These are phyloP conservation scores for Marchantia polymorpha DNA, from an alignment of 225 moss, liverwort and hornwort species.

Conservation along the genomic window DNA sequence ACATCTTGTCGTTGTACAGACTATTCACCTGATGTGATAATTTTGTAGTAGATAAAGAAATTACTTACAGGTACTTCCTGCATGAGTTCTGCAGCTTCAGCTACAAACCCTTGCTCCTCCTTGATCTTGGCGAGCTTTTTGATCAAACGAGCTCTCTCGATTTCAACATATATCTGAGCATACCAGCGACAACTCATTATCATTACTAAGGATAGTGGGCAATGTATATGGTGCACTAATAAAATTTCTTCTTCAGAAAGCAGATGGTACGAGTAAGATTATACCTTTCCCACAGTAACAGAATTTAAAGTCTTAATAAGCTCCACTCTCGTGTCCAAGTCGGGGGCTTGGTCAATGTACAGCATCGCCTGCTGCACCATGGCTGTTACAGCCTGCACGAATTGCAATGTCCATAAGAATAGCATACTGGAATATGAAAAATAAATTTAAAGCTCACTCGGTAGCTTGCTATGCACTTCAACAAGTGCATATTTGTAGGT, in stretches of 20 bases:
- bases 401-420: neutral
- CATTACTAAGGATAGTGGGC: no score
- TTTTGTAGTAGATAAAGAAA: neutral
- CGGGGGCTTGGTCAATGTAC: conserved; percentile 80
- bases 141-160: conserved; percentile 90
- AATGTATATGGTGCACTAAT: neutral
- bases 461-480: no score
- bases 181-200: neutral
- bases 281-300: conserved; percentile 92
- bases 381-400: conserved; percentile 81
- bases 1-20: neutral
- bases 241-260: neutral
- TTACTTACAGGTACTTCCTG: conserved; percentile 97
- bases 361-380: conserved; percentile 98
- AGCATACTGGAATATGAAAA: neutral
- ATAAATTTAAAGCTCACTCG: no score
- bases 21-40: neutral
- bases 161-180: conserved; percentile 94
- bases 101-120: conserved; percentile 90
- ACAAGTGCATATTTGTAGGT: no score
- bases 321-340: conserved; percentile 71
- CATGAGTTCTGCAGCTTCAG: conserved; percentile 98
- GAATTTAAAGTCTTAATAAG: conserved; percentile 94
- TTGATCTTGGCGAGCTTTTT: conserved; percentile 95
- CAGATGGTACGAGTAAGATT: neutral